phyloP scores from a whole-genome alignment of 2,329 filamentous ascomycete species.

The Zymoseptoria brevis region DNA sequence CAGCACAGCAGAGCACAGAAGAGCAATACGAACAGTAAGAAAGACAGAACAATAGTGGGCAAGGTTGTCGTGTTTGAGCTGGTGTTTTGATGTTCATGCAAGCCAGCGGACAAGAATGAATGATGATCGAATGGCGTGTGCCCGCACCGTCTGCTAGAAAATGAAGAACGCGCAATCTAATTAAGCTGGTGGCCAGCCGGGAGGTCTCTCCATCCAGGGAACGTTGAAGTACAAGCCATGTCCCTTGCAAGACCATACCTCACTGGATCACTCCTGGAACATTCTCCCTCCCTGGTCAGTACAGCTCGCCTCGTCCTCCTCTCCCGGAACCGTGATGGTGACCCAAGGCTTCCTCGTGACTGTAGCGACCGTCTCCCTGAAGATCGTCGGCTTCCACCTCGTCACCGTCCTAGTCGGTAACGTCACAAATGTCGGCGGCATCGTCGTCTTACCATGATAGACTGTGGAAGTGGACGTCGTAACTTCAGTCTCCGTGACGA shows the following conservation, averaged over 20 bases:
- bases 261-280: not conserved
- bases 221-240: not conserved
- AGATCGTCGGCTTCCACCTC: not conserved
- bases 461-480: slow-evolving; percentile 6
- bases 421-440: slow-evolving; percentile 1
- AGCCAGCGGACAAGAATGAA: too few species aligned
- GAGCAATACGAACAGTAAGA: too few species aligned
- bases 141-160: too few species aligned
- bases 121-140: too few species aligned
- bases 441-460: not conserved
- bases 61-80: too few species aligned
- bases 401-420: slow-evolving; percentile 3
- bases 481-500: slow-evolving; percentile 7
- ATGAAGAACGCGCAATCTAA: too few species aligned
- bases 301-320: not conserved
- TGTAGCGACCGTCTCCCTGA: slow-evolving; percentile 1
- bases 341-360: not conserved
- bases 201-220: not conserved
- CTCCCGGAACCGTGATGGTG: not conserved
- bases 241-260: too few species aligned
- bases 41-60: too few species aligned
- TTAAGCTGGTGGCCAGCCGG: too few species aligned
- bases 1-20: not conserved
- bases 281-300: not conserved
- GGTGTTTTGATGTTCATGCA: too few species aligned